A percentile compares a stretch with the other conserved stretches of the same genome.
These are phyloP conservation scores for Fraxinus albicans DNA, from an alignment of 305 asterid genomes.

Conservation along the genomic window DNA sequence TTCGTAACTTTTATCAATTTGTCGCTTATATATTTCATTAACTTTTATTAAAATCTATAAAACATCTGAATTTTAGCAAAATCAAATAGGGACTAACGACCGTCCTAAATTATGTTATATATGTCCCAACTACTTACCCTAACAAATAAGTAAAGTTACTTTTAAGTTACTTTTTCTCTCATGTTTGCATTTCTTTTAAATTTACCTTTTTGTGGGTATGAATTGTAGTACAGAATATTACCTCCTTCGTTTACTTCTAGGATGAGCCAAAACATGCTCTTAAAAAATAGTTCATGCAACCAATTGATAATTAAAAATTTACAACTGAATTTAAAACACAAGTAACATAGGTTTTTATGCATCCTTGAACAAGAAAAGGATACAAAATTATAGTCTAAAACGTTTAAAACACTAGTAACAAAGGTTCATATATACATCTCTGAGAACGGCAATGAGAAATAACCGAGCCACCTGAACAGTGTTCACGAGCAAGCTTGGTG, in stretches of 20 bases:
- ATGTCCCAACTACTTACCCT: not conserved
- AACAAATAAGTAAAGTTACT: not conserved
- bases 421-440: not conserved
- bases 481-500: conserved; percentile 30
- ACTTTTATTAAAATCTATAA: no score
- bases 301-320: not conserved
- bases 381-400: not conserved
- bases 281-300: not conserved
- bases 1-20: no score
- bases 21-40: no score
- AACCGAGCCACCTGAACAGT: not conserved
- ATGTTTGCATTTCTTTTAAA: not conserved
- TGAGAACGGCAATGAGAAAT: not conserved
- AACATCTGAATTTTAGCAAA: no score
- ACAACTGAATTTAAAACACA: not conserved
- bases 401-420: not conserved
- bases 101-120: not conserved
- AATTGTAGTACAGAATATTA: no score
- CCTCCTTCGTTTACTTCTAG: not conserved
- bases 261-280: not conserved
- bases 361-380: not conserved
- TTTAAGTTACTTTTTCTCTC: not conserved
- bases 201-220: not conserved
- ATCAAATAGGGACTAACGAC: not conserved
- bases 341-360: not conserved